Evolutionary conservation across 345 rosid species (phyloP).

Genomic region (Capsella bursapastoris): DNA sequence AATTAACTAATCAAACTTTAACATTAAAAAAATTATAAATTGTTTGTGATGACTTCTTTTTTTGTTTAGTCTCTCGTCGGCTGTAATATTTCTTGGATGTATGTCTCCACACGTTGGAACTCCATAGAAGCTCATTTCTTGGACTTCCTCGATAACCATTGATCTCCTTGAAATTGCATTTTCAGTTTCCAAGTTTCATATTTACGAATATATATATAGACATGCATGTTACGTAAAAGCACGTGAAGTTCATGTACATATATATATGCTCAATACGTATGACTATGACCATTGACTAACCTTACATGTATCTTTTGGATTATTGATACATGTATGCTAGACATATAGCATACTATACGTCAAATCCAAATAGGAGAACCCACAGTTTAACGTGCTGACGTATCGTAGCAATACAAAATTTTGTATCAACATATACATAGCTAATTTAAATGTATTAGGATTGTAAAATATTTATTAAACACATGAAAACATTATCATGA

Average conservation of each 20-base stretch:
- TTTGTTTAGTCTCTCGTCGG: background rate
- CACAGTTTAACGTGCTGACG: background rate
- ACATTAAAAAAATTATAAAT: too few species aligned
- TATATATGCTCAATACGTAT: too few species aligned
- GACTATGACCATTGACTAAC: too few species aligned
- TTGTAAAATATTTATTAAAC: background rate
- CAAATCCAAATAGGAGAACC: background rate
- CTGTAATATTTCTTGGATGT: background rate
- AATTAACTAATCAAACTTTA: conserved; percentile 16
- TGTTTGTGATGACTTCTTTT: background rate
- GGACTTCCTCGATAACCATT: background rate
- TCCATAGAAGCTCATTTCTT: background rate
- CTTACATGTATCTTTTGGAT: too few species aligned
- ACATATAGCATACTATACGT: background rate
- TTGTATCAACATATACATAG: background rate
- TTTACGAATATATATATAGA: background rate
- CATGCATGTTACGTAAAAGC: background rate
- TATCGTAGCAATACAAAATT: background rate
- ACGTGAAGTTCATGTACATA: background rate
- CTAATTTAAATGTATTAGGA: background rate
- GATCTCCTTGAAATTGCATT: background rate
- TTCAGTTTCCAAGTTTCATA: background rate
- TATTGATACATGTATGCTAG: background rate
- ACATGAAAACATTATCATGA: background rate
- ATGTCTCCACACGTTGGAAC: conserved; percentile 7